Conservation (phyloP, 768 basidiomycete species). For the Amanita rubescens region DNA sequence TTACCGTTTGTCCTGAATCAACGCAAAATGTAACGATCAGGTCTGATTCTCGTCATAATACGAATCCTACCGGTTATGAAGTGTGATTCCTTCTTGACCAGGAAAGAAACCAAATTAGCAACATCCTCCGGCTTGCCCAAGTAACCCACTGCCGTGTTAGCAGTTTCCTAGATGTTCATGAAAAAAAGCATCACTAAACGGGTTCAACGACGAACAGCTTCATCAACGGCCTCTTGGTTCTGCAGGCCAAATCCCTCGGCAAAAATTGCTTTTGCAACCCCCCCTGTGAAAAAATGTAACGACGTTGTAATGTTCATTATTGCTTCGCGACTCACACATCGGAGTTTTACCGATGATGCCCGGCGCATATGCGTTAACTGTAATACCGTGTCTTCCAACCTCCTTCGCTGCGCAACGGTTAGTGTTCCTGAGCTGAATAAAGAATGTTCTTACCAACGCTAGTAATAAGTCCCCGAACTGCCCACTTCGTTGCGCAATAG, state of each 20-base stretch:
- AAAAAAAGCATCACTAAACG: not conserved
- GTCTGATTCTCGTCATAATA: not conserved
- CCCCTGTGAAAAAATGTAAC: not conserved
- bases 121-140: slow-evolving; percentile 20
- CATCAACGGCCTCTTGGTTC: not conserved
- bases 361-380: slow-evolving; percentile 25
- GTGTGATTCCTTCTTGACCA: slow-evolving; percentile 24
- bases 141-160: not conserved
- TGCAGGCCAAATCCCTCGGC: not conserved
- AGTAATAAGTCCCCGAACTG: slow-evolving; percentile 30
- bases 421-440: not conserved
- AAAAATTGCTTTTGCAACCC: not conserved
- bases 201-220: not conserved
- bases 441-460: slow-evolving; percentile 11
- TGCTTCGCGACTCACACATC: not conserved
- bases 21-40: too few species aligned
- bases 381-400: slow-evolving; percentile 20
- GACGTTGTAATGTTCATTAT: not conserved
- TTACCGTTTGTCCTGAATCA: slow-evolving; percentile 4
- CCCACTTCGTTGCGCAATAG: slow-evolving; percentile 32
- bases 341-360: slow-evolving; percentile 11
- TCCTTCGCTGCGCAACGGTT: slow-evolving; percentile 14
- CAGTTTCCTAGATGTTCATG: not conserved
- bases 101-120: slow-evolving; percentile 25
- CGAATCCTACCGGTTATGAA: slow-evolving; percentile 21